Conservation (phyloP, 352 stramenopile species). For the Phytophthora syringae region DNA sequence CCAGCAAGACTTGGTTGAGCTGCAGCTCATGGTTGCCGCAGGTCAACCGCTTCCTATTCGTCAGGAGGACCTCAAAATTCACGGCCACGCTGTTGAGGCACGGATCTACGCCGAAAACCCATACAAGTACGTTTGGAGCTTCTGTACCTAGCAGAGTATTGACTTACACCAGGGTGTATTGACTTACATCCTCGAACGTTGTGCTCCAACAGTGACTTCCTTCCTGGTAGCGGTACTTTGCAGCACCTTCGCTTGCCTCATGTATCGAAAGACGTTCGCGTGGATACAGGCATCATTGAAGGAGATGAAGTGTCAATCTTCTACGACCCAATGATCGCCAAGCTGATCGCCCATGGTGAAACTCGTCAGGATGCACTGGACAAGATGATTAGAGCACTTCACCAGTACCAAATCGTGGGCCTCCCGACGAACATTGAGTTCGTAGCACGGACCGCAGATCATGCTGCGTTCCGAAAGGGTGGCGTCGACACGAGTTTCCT, state of each 20-base stretch:
- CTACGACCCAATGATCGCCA: slow-evolving; percentile 95
- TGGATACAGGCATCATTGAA: slow-evolving; percentile 91
- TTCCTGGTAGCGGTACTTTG: slow-evolving; percentile 90
- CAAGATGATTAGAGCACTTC: slow-evolving; percentile 83
- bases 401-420: slow-evolving; percentile 93
- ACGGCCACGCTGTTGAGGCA: slow-evolving; percentile 93
- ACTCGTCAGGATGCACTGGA: slow-evolving; percentile 85
- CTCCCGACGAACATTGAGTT: slow-evolving; percentile 96
- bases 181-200: not conserved
- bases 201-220: slow-evolving; percentile 74
- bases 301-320: slow-evolving; percentile 93
- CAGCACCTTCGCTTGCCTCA: slow-evolving; percentile 83
- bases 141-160: slow-evolving; percentile 4
- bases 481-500: slow-evolving; percentile 95
- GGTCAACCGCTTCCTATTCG: slow-evolving; percentile 91
- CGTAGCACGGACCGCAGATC: slow-evolving; percentile 87
- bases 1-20: slow-evolving; percentile 91
- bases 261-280: slow-evolving; percentile 74
- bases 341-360: slow-evolving; percentile 93
- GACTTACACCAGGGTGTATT: not conserved
- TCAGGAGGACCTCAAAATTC: slow-evolving; percentile 87
- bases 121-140: slow-evolving; percentile 66
- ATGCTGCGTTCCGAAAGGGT: slow-evolving; percentile 90
- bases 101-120: slow-evolving; percentile 96
- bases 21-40: slow-evolving; percentile 94